A percentile compares a stretch with the other conserved stretches of the same genome.
phyloP scores from a whole-genome alignment of 768 basidiomycete genomes.

The Pleurotus eryngii region DNA sequence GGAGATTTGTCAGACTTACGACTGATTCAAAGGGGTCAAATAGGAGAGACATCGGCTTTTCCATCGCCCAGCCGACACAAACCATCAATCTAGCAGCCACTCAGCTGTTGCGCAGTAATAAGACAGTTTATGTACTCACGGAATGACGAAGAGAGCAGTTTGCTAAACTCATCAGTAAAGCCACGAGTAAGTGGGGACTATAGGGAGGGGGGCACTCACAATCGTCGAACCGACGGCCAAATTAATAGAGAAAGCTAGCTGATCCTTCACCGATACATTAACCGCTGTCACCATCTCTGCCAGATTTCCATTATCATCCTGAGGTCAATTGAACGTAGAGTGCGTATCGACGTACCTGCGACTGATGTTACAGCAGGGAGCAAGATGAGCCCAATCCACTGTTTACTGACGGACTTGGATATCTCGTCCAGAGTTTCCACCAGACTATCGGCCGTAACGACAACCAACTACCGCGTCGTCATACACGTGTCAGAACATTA shows the following conservation, averaged over 20 bases:
- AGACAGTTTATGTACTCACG: conserved; percentile 31
- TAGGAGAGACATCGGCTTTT: conserved; percentile 74
- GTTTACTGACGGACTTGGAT: conserved; percentile 67
- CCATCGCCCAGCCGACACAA: conserved; percentile 74
- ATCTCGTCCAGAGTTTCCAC: conserved; percentile 85
- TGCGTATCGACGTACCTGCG: conserved; percentile 49
- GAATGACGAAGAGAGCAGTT: conserved; percentile 68
- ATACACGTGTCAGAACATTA: not conserved
- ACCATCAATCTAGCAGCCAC: conserved; percentile 55
- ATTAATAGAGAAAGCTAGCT: conserved; percentile 71
- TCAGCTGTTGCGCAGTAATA: not conserved
- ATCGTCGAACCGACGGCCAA: conserved; percentile 81
- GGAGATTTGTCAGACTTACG: conserved; percentile 26
- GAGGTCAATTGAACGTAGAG: not conserved
- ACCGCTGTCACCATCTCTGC: conserved; percentile 87
- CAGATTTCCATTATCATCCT: conserved; percentile 6
- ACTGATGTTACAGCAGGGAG: conserved; percentile 82
- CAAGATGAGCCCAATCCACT: conserved; percentile 88
- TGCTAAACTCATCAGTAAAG: conserved; percentile 39
- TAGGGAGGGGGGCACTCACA: conserved; percentile 33
- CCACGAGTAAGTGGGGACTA: not conserved
- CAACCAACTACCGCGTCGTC: conserved; percentile 38
- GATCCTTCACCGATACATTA: conserved; percentile 83
- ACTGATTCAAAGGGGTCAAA: conserved; percentile 87
- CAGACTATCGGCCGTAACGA: conserved; percentile 60